Evolutionary conservation across 2,329 filamentous ascomycete genomes (phyloP).

Genomic region (Escovopsis sp.): DNA sequence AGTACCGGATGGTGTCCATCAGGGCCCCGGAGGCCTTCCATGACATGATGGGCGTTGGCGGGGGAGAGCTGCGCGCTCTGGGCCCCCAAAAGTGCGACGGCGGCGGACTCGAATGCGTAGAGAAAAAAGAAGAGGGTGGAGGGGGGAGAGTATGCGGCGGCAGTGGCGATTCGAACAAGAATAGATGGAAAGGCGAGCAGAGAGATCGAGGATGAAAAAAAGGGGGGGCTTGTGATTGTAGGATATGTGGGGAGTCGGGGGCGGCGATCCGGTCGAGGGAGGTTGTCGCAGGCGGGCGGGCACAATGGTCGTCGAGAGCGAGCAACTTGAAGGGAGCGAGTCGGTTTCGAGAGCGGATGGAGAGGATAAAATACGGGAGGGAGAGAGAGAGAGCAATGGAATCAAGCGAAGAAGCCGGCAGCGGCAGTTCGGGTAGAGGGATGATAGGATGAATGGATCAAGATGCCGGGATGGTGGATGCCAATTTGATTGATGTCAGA

Average conservation of each 20-base stretch:
- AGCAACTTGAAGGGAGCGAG: no score
- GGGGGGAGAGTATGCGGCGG: background rate
- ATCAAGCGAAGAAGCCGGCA: background rate
- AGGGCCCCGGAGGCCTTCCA: conserved; percentile 83
- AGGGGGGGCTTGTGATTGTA: no score
- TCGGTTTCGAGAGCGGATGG: no score
- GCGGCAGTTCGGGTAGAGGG: background rate
- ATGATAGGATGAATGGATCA: no score
- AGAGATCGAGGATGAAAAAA: no score
- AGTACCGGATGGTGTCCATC: conserved; percentile 96
- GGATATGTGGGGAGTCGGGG: no score
- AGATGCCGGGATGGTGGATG: no score
- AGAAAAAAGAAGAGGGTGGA: background rate
- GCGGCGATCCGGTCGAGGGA: no score
- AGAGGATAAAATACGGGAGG: background rate
- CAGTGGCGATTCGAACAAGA: no score
- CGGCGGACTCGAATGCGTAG: background rate
- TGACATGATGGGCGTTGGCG: conserved; percentile 48
- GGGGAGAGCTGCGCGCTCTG: conserved; percentile 2
- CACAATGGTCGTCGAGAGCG: no score
- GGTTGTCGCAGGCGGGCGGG: no score
- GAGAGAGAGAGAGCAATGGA: background rate
- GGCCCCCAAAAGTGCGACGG: conserved; percentile 1
- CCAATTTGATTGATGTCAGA: background rate
- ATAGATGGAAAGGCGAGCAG: background rate